phyloP scores from a whole-genome alignment of 2,329 filamentous ascomycete species.

The Colletotrichum neosansevieriae region DNA sequence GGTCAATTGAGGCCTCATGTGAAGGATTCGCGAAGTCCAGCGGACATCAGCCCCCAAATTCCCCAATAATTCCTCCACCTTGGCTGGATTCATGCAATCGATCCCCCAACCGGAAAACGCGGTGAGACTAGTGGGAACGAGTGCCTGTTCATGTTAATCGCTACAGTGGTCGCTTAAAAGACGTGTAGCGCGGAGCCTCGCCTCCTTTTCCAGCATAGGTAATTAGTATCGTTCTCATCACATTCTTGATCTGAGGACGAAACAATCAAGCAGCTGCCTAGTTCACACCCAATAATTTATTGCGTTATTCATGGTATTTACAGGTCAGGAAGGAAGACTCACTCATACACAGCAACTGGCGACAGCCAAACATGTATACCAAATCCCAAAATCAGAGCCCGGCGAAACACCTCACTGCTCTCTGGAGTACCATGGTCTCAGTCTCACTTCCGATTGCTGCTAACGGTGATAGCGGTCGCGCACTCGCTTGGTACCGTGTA shows the following conservation, averaged over 20 bases:
- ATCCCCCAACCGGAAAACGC: too few species aligned
- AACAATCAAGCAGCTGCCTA: too few species aligned
- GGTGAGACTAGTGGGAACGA: background rate
- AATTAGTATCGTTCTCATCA: too few species aligned
- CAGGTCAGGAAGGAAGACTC: too few species aligned
- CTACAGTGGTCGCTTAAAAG: background rate
- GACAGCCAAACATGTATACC: too few species aligned
- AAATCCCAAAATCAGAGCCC: too few species aligned
- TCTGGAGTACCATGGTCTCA: background rate
- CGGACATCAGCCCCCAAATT: background rate
- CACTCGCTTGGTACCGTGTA: constrained; percentile 49
- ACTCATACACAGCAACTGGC: too few species aligned
- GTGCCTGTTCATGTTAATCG: background rate
- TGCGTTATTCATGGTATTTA: too few species aligned
- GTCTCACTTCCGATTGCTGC: constrained; percentile 45
- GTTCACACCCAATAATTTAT: too few species aligned
- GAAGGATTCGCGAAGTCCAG: background rate
- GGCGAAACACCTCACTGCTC: background rate
- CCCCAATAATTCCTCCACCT: background rate
- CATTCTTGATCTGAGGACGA: too few species aligned
- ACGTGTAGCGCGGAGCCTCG: constrained; percentile 1
- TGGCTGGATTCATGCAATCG: background rate
- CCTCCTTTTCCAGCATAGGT: background rate
- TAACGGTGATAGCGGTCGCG: constrained; percentile 41
- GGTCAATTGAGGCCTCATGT: background rate